Percentiles rank a stretch among this genome's conserved stretches.
Conservation (phyloP, 108 stramenopile genomes). For the Bacterosira constricta region DNA sequence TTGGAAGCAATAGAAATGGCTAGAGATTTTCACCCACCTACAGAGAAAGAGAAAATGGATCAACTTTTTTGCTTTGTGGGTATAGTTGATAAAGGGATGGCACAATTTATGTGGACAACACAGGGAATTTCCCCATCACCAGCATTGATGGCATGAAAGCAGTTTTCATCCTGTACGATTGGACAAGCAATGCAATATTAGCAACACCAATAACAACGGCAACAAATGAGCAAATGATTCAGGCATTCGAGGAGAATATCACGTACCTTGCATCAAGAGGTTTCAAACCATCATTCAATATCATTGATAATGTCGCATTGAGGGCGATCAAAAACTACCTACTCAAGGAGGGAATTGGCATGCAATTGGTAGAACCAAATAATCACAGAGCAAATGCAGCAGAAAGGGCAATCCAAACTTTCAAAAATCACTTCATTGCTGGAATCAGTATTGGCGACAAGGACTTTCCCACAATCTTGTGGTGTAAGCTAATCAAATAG, state of each 20-base stretch:
- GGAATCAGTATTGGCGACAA: slow-evolving; percentile 8
- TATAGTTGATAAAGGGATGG: neutral
- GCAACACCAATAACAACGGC: slow-evolving; percentile 9
- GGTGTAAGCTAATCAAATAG: slow-evolving; percentile 34
- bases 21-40: too few species aligned
- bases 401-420: slow-evolving; percentile 44
- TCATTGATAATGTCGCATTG: neutral
- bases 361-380: slow-evolving; percentile 13
- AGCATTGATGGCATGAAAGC: slow-evolving; percentile 23
- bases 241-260: neutral
- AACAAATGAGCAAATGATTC: neutral
- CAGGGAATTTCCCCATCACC: slow-evolving; percentile 31
- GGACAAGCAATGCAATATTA: slow-evolving; percentile 36
- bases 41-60: neutral
- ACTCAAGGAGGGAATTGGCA: neutral
- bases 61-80: neutral
- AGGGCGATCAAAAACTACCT: neutral
- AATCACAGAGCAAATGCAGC: slow-evolving; percentile 23
- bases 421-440: slow-evolving; percentile 34
- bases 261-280: neutral
- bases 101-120: neutral
- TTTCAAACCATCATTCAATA: too few species aligned
- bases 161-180: slow-evolving; percentile 43
- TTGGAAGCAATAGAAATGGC: neutral
- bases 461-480: slow-evolving; percentile 28